Percentiles rank a stretch among this genome's conserved stretches.
phyloP scores from a whole-genome alignment of 306 rosid genomes.

The Prunus campanulata region DNA sequence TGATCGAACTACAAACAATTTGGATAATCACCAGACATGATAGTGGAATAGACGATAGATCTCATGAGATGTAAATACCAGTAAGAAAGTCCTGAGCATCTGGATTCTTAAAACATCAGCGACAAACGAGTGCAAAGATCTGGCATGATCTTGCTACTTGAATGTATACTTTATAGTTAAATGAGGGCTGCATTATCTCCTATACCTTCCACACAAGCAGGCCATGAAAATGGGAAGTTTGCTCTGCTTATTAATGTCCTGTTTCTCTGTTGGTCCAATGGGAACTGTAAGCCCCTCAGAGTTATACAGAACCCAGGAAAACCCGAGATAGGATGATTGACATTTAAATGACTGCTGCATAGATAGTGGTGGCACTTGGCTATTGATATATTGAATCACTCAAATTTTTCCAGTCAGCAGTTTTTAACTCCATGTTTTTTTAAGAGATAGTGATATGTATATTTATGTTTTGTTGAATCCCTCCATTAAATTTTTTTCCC shows the following conservation, averaged over 20 bases:
- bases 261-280: too few relatives aligned
- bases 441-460: too few relatives aligned
- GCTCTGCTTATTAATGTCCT: not conserved
- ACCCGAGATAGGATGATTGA: too few relatives aligned
- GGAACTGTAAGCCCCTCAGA: too few relatives aligned
- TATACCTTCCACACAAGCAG: not conserved
- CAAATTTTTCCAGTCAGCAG: too few relatives aligned
- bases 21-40: not conserved
- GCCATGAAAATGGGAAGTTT: not conserved
- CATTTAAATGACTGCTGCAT: too few relatives aligned
- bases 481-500: too few relatives aligned
- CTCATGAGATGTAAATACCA: not conserved
- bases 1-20: not conserved
- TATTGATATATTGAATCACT: too few relatives aligned
- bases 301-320: too few relatives aligned
- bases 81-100: not conserved
- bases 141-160: not conserved
- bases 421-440: too few relatives aligned
- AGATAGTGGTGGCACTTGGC: too few relatives aligned
- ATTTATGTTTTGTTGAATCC: too few relatives aligned
- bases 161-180: not conserved
- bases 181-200: not conserved
- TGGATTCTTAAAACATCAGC: not conserved
- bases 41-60: not conserved
- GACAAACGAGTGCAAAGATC: not conserved